A percentile compares a stretch with the other conserved stretches of the same genome.
Evolutionary conservation across 202 grass and related monocot genomes (phyloP).

Genomic region (Bolboschoenoplectus hybrid): DNA sequence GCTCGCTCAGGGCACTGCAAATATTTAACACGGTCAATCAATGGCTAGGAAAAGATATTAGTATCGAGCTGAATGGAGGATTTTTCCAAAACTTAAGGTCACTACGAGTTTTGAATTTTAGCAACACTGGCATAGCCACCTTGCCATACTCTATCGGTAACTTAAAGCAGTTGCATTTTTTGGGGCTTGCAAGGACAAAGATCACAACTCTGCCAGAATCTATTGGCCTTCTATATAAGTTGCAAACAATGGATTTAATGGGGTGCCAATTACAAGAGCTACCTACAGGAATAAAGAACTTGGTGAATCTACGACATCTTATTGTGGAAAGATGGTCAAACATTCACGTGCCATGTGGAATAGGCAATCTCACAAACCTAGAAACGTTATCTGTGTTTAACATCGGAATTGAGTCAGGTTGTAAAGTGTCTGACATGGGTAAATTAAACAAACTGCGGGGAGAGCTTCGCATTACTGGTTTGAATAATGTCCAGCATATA

Average conservation of each 20-base stretch:
- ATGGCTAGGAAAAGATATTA: slow-evolving; percentile 29
- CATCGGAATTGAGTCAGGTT: neutral
- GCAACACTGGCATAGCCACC: slow-evolving; percentile 22
- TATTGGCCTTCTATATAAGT: slow-evolving; percentile 28
- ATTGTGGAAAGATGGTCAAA: slow-evolving; percentile 31
- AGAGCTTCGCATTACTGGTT: slow-evolving; percentile 35
- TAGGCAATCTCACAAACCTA: slow-evolving; percentile 32
- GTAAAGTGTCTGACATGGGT: slow-evolving; percentile 39
- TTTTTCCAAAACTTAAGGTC: slow-evolving; percentile 37
- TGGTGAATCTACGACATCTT: slow-evolving; percentile 40
- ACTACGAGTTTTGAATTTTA: slow-evolving; percentile 41
- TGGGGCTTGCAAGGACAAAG: slow-evolving; percentile 30
- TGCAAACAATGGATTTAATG: slow-evolving; percentile 39
- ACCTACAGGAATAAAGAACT: slow-evolving; percentile 23
- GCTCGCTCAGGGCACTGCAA: slow-evolving; percentile 34
- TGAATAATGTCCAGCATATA: slow-evolving; percentile 31
- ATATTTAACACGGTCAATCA: slow-evolving; percentile 20
- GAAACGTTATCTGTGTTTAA: slow-evolving; percentile 28
- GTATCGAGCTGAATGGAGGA: slow-evolving; percentile 6
- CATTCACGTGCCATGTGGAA: slow-evolving; percentile 14
- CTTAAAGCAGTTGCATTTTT: slow-evolving; percentile 38
- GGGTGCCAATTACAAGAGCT: slow-evolving; percentile 25
- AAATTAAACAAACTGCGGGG: slow-evolving; percentile 36
- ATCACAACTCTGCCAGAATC: slow-evolving; percentile 37
- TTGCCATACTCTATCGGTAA: slow-evolving; percentile 42